Evolutionary conservation across 75 land plant species (phyloP), one percentile per base, ranked within the genome.

Genomic region (Adiantum capillusveneris): DNA sequence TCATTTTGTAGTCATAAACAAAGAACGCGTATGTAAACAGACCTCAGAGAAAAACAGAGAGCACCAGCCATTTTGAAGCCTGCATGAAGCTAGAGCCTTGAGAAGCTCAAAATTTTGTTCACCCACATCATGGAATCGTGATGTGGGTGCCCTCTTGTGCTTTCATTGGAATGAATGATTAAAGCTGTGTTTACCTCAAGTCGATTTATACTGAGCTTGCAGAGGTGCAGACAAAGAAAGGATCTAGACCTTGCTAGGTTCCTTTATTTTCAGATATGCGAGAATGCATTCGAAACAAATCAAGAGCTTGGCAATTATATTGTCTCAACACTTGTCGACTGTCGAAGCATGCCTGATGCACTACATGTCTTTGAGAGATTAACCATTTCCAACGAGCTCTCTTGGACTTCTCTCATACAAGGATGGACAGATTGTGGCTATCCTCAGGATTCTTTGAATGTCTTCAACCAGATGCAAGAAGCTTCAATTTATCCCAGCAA

Each of bases 361-460:
- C 29, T 0, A n/a, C 26, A 24, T 6, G 65, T 53, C 37, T 52
- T 63, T 34, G 25, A 51, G 18, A 50, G n/a, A 31, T 26, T 63
- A 19, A 16, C 20, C 31, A 6, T 14, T 11, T 25, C 22, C 11
- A 31, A 63, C 28, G 53, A 16, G 17, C 19, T 1, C 42, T 63
- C 65, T 17, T 63, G 65, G 65, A 63, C 53, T 25, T 48, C 65
- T 21, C 21, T 63, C 14, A 63, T 63, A 17, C 18, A 13, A 26
- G 65, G 56, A 9, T 63, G 39, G 26, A 31, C 16, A 11, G 59
- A 58, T n/a, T 58, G 37, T 16, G 59, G 37, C 20, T 16, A 30
- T 17, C 57, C 57, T 14, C 57, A 55, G 25, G 6, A 55, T 20
- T n/a, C 57, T 2, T 24, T 55, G 29, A 19, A 24, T 14, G 25